phyloP scores from a whole-genome alignment of 441 rosid genomes.

The Gossypium lobatum region DNA sequence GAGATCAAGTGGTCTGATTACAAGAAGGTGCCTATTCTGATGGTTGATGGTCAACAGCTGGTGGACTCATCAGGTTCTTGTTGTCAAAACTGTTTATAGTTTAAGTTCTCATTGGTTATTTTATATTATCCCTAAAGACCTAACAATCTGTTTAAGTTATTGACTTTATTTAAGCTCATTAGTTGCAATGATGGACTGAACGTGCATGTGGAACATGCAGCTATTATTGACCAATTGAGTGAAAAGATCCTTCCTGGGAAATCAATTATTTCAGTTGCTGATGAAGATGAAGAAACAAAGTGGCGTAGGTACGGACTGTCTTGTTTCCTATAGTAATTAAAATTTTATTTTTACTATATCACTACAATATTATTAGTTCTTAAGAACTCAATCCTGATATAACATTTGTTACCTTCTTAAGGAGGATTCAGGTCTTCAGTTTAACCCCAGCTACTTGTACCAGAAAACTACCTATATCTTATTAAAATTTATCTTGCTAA shows the following conservation, averaged over 20 bases:
- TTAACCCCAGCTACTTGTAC: not conserved
- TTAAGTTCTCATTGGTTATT: not conserved
- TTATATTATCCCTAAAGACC: not conserved
- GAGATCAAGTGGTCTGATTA: slow-evolving; percentile 79
- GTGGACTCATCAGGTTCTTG: slow-evolving; percentile 70
- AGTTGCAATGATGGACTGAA: not conserved
- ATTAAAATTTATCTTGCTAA: not conserved
- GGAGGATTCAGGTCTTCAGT: not conserved
- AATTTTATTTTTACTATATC: not conserved
- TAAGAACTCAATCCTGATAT: not conserved
- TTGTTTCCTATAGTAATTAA: not conserved
- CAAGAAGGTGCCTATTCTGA: slow-evolving; percentile 71
- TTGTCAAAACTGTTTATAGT: slow-evolving; percentile 1
- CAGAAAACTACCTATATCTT: not conserved
- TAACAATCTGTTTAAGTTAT: not conserved
- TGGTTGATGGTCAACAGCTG: slow-evolving; percentile 56
- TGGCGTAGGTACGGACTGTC: slow-evolving; percentile 44
- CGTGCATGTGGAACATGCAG: slow-evolving; percentile 26
- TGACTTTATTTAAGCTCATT: not conserved
- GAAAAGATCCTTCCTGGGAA: slow-evolving; percentile 37
- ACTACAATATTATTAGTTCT: not conserved
- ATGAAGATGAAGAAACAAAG: slow-evolving; percentile 47
- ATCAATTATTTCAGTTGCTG: slow-evolving; percentile 12
- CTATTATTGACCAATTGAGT: slow-evolving; percentile 42
- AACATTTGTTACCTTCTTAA: not conserved